Evolutionary conservation across 257 asterid genomes (phyloP), one percentile per base, ranked within the genome.

Genomic region (Solanum chilense): DNA sequence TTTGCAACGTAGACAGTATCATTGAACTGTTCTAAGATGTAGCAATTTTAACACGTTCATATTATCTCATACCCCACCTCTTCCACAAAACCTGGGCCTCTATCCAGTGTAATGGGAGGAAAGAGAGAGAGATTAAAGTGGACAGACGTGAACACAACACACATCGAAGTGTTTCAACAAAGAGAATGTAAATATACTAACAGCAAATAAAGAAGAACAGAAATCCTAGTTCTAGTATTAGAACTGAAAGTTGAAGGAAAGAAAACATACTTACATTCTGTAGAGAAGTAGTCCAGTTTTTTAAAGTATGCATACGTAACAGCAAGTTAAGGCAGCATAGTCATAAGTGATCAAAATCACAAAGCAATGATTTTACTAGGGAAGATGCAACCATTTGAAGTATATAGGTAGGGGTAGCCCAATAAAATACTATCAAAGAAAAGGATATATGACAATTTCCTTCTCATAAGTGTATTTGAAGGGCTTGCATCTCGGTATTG

Each of bases 401-500:
- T 27, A 44, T 78, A n/a, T 76, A 42, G 83, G 25, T 45, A 45
- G 84, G 84, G 87, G 73, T 76, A 47, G 14, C n/a, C 73, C 69
- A 86, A 52, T 75, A 29, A 86, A 86, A 86, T 88, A 44, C 16
- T 45, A 23, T 37, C 44, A 88, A 3, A 68, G 56, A 81, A 64
- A 56, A 95, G 99, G 99, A 96, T 96, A 96, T 96, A 96, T 96
- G 88, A 96, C 99, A 88, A 97, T 97, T 90, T 97, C 99, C 91
- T 97, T 97, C 95, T 97, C 99, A 84, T 95, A 97, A 31, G 99
- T 96, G 95, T 97, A 96, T 92, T 97, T 97, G 84, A 96, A 97
- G 68, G 99, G 99, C 93, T 97, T 97, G 99, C 99, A 97, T 92
- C 99, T 97, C 42, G 99, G 99, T 90, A 96, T 97, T 60, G 99